Base-by-base conservation (phyloP, 1,284 basidiomycete genomes). In the Tylopilus sp. region DNA sequence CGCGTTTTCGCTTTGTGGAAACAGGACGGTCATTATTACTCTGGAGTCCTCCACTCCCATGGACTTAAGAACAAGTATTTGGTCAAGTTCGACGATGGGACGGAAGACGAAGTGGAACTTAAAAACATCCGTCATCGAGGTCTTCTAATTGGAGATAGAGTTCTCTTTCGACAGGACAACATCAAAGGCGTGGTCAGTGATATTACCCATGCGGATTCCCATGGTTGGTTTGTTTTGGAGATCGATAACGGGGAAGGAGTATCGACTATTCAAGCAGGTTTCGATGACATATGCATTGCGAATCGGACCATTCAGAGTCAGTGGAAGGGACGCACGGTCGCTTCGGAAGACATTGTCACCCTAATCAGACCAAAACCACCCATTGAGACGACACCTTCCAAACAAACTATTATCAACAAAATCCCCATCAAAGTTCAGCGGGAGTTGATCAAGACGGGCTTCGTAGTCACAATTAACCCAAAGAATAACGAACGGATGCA, bases 1-100 rank as follows among this genome's bases (percentile, higher is more conserved):
- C 78, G 78, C 2, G 83, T 89, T 13, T 82, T 86, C 55, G 86
- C 83, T 2, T 59, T 82, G 10, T 88, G 84, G 83, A 78, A 73
- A 53, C 61, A 66, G 39, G 77, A 82, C 48, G 76, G 74, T 2
- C 72, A 77, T 52, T 89, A 77, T 64, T 89, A 84, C 58, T 61
- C 81, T 5, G 87, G 84, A 10, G 70, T 68, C 23, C 71, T 86
- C 7, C 57, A 79, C 50, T 69, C 73, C 18, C 58, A 56, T 13
- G 51, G 49, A 5, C 26, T 10, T 16, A 59, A 61, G 21, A 64
- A 43, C 63, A 63, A 61, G 21, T 84, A 78, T 59, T 48, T 56
- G 15, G 61, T 89, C 54, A 68, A 71, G 25, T 89, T 87, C 60
- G 84, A 87, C 55, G 87, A 89, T 58, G 67, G 60, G 3, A 73